A percentile compares a stretch with the other conserved stretches of the same genome.
phyloP scores from a whole-genome alignment of 2,329 filamentous ascomycete genomes.

The Arachnopeziza araneosa region DNA sequence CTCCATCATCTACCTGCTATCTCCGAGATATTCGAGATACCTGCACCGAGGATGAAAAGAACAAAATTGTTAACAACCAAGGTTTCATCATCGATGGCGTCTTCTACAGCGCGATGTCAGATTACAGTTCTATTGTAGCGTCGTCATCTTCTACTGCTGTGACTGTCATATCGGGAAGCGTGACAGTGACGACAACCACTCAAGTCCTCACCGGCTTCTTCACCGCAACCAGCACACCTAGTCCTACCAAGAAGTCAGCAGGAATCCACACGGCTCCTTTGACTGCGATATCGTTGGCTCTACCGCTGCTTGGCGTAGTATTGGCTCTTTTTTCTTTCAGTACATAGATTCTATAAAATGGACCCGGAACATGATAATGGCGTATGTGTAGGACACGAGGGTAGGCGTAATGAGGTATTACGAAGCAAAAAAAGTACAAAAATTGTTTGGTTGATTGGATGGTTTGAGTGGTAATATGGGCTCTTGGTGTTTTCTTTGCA shows the following conservation, averaged over 20 bases:
- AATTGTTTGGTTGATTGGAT: neutral
- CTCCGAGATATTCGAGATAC: slow-evolving; percentile 49
- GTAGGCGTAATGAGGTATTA: neutral
- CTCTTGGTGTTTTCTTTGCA: neutral
- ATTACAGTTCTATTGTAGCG: slow-evolving; percentile 32
- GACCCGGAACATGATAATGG: neutral
- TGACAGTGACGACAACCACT: slow-evolving; percentile 25
- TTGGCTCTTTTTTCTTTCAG: neutral
- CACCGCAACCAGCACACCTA: slow-evolving; percentile 29
- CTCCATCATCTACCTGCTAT: slow-evolving; percentile 53
- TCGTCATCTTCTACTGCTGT: slow-evolving; percentile 14
- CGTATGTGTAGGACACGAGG: neutral
- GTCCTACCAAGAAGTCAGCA: slow-evolving; percentile 19
- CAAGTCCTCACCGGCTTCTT: slow-evolving; percentile 29
- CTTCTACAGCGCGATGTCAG: slow-evolving; percentile 39
- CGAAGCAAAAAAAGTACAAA: neutral
- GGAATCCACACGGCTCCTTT: neutral
- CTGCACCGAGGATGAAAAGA: slow-evolving; percentile 46
- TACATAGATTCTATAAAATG: neutral
- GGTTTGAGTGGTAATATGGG: neutral
- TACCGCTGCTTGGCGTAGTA: neutral
- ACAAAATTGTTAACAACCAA: slow-evolving; percentile 41
- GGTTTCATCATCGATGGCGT: slow-evolving; percentile 58
- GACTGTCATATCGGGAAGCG: slow-evolving; percentile 9
- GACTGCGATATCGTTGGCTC: neutral